phyloP scores from a whole-genome alignment of 495 filamentous ascomycete species.

The Penicillium fimorum region DNA sequence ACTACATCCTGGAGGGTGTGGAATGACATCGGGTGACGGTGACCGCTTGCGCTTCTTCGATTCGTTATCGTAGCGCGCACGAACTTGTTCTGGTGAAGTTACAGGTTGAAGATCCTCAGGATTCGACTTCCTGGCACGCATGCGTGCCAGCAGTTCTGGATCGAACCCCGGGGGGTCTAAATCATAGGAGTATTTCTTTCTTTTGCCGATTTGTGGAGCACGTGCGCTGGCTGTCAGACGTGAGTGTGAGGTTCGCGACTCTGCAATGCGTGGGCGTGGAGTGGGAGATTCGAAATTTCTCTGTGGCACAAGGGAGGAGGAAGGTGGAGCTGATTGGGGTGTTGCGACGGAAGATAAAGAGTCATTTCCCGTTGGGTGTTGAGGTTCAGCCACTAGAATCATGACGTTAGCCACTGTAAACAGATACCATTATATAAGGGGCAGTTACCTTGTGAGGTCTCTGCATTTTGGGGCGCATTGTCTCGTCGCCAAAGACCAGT shows the following conservation, averaged over 20 bases:
- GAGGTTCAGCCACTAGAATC: conserved; percentile 6
- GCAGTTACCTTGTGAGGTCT: conserved; percentile 4
- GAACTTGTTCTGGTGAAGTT: not conserved
- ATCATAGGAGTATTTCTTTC: conserved; percentile 2
- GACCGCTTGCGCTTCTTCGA: conserved; percentile 42
- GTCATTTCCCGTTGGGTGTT: not conserved
- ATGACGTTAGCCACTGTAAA: not conserved
- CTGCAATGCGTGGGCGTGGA: not conserved
- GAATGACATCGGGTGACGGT: conserved; percentile 46
- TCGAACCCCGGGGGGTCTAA: conserved; percentile 7
- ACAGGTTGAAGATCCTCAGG: not conserved
- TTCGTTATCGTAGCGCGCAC: not conserved
- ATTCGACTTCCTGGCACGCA: conserved; percentile 1
- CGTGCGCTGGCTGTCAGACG: not conserved
- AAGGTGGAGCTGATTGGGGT: not conserved
- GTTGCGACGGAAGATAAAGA: not conserved
- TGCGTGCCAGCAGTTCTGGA: conserved; percentile 7
- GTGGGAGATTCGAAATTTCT: not conserved
- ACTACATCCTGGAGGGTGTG: conserved; percentile 43
- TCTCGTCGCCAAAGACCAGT: conserved; percentile 19
- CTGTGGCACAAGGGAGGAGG: not conserved
- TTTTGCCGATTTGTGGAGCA: not conserved
- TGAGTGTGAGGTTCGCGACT: not conserved
- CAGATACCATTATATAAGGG: not conserved
- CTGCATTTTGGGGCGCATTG: not conserved